Evolutionary conservation across 495 filamentous ascomycete species (phyloP), one percentile per base, ranked within the genome.

Genomic region (Polyplosphaeria fusca): DNA sequence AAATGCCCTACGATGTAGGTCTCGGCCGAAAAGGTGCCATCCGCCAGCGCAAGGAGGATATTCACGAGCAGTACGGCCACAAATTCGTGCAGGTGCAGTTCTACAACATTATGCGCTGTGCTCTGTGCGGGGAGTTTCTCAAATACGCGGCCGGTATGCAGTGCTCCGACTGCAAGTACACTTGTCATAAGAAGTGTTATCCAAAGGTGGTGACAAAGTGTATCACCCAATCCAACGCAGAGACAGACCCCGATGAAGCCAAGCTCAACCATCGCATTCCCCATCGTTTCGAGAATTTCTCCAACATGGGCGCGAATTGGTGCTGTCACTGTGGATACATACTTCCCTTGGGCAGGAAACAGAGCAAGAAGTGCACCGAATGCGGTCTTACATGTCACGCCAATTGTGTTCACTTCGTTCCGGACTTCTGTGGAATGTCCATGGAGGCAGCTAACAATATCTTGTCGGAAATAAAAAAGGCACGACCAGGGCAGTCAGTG

Each of bases 21-120:
- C 82, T 99, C 43, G 88, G 88, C 61, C 88, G 93, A 60, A 93
- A 96, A 76, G 93, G 93, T 71, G 93, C 93, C 48, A 91, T 99
- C 64, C 87, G 93, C 37, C 91, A 96, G 71, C 86, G 87, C 65
- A 97, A 97, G 74, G 93, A 99, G 72, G 90, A 96, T 62, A 84
- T 97, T 12, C 88, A 95, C 74, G 93, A 97, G 73, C 92, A 95
- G 79, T 95, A 95, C 68, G 93, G 93, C 26, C 93, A 99, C 84
- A 96, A 96, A 74, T 99, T 99, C 64, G 83, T 96, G 43, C 84
- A 87, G 62, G 91, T 95, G 72, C 92, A 95, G 70, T 99, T 97
- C 75, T 99, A 97, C 84, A 97, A 97, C 76, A 96, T 99, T 70
- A 99, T 99, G 93, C 93, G 94, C 63, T 99, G 93, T 75, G 94